Evolutionary conservation across 2,329 filamentous ascomycete species (phyloP), one percentile per base, ranked within the genome.

Genomic region (Apiospora aurea): DNA sequence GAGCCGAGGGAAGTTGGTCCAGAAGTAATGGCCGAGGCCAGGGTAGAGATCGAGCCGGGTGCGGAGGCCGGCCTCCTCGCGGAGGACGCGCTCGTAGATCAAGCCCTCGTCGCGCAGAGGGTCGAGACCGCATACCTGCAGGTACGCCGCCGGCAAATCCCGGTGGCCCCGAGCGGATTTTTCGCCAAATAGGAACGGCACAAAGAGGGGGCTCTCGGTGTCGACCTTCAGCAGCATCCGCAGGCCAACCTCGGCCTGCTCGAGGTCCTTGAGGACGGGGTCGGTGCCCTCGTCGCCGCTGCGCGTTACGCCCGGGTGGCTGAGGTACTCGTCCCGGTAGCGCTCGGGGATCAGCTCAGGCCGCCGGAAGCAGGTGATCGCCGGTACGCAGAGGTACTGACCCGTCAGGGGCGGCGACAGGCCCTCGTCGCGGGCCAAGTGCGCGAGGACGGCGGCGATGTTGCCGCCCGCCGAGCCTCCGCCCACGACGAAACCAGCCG

Each of bases 81-180:
- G 79, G 71, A 89, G 75, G 2, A 85, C 76, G 51, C 82, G 77
- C 74, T 88, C 87, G 73, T 88, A 89, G 0, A 89, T 84, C 66
- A 90, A 73, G 0, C 80, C 85, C 70, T 89, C 87, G 72, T 90
- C 88, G 4, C 88, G 78, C 2, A 87, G 73, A 0, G 84, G 84
- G 75, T 89, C 88, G 72, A 85, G 72, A 14, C 87, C 87, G 73
- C 82, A 83, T 0, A 88, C 80, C 75, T 88, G 86, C 1, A 90
- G 78, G 75, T 87, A 89, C 0, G 84, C 81, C 2, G 79, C 81
- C 5, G 86, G 86, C 34, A 87, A 77, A 4, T 75, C 80, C 2
- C 74, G 73, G 68, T 83, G 79, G 13, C 75, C 76, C 8, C 53
- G 44, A 8, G 73, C 69, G 16, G 38, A 44, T n/a, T 57, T 69